A percentile compares a stretch with the other conserved stretches of the same genome.
These are phyloP conservation scores for Gloeopeniophorella convolvens DNA, from an alignment of 768 basidiomycete genomes.

Conservation along the genomic window DNA sequence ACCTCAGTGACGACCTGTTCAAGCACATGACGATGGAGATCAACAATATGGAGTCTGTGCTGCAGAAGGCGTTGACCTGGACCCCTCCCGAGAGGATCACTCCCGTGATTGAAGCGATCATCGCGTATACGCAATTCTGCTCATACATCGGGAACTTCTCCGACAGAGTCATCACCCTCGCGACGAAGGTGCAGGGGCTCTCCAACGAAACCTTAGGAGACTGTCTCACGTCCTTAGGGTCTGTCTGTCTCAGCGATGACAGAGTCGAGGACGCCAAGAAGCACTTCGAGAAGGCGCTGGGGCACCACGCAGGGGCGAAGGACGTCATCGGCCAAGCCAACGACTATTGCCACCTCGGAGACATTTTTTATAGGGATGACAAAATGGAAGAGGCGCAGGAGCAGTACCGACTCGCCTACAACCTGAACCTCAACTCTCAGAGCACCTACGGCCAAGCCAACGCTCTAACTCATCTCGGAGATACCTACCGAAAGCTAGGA, in stretches of 20 bases:
- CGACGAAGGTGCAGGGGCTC: background rate
- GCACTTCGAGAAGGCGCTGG: background rate
- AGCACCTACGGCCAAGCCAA: slow-evolving; percentile 13
- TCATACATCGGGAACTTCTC: slow-evolving; percentile 12
- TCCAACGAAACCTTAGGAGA: slow-evolving; percentile 3
- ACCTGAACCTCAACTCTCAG: background rate
- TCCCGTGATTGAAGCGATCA: slow-evolving; percentile 6
- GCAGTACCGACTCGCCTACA: slow-evolving; percentile 2
- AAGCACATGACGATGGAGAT: slow-evolving; percentile 10
- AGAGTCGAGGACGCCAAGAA: background rate
- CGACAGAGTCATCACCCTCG: slow-evolving; percentile 1
- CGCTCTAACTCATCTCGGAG: slow-evolving; percentile 13
- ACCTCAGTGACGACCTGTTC: slow-evolving; percentile 3
- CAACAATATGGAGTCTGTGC: slow-evolving; percentile 12
- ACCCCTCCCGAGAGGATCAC: slow-evolving; percentile 1
- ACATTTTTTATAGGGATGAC: slow-evolving; percentile 8
- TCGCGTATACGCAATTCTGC: slow-evolving; percentile 14
- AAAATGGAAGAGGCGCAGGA: slow-evolving; percentile 1
- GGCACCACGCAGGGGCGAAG: background rate
- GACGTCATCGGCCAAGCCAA: slow-evolving; percentile 14
- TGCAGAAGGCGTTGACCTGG: slow-evolving; percentile 7
- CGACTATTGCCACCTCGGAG: slow-evolving; percentile 13
- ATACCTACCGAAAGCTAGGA: slow-evolving; percentile 12
- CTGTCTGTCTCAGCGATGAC: background rate
- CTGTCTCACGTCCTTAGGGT: slow-evolving; percentile 2